Percentiles rank a stretch among this genome's conserved stretches.
phyloP scores from a whole-genome alignment of 441 rosid species.

The Melastoma candidum region DNA sequence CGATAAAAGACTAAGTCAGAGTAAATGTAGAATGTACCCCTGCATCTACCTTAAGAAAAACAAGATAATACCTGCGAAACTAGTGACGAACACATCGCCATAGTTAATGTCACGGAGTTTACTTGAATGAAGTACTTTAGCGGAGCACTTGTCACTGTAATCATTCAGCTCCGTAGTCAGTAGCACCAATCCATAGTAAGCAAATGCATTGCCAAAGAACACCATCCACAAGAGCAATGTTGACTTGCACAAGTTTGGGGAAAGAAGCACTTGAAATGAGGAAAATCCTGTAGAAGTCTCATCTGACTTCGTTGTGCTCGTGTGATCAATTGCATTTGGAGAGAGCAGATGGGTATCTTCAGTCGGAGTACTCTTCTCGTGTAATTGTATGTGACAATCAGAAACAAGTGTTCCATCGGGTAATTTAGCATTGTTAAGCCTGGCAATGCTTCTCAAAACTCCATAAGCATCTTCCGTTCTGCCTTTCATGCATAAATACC shows the following conservation, averaged over 20 bases:
- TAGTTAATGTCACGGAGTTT: conserved; percentile 43
- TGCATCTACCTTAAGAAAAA: conserved; percentile 1
- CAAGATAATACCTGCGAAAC: conserved; percentile 55
- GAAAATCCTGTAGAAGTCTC: conserved; percentile 31
- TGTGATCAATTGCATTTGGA: conserved; percentile 14
- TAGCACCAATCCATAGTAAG: conserved; percentile 81
- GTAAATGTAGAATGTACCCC: background rate
- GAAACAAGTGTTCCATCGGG: conserved; percentile 59
- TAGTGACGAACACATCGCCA: conserved; percentile 62
- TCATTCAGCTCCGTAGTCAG: conserved; percentile 83
- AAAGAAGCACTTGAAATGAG: conserved; percentile 47
- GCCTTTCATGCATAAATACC: conserved; percentile 57
- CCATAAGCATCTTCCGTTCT: conserved; percentile 39
- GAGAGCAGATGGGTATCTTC: conserved; percentile 36
- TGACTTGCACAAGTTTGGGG: conserved; percentile 49
- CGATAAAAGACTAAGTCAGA: background rate
- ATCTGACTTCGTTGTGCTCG: conserved; percentile 19
- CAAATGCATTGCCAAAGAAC: conserved; percentile 79
- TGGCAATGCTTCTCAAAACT: conserved; percentile 53
- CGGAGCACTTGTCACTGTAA: conserved; percentile 35
- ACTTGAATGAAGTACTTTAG: conserved; percentile 18
- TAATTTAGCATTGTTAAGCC: conserved; percentile 33
- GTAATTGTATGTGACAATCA: conserved; percentile 41
- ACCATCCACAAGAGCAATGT: conserved; percentile 77
- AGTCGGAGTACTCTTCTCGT: conserved; percentile 22